Evolutionary conservation across 176 grass and related monocot species (phyloP).

Genomic region (Aegilops bicornis): DNA sequence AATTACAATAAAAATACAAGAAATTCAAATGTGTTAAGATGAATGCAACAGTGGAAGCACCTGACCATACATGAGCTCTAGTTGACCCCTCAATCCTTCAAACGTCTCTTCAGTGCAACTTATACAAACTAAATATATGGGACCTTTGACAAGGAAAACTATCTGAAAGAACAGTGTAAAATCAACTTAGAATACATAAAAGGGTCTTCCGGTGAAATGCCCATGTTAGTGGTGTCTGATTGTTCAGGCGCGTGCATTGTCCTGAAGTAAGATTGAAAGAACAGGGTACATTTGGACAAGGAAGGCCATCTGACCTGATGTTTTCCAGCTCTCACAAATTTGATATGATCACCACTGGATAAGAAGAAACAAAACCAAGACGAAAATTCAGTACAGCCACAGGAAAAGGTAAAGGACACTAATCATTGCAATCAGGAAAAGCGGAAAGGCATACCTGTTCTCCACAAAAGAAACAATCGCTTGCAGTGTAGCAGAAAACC

Average conservation of each 20-base stretch:
- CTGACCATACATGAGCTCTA: constrained; percentile 98
- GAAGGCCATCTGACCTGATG: constrained; percentile 64
- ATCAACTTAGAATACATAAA: constrained; percentile 14
- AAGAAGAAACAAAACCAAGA: not conserved
- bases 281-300: not conserved
- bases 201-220: not conserved
- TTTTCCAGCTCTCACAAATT: constrained; percentile 93
- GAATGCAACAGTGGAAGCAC: constrained; percentile 47
- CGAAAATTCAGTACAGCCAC: not conserved
- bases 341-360: constrained; percentile 81
- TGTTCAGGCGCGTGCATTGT: not conserved
- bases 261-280: not conserved
- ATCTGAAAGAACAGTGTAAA: constrained; percentile 56
- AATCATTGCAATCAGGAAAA: not conserved
- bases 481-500: constrained; percentile 96
- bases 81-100: constrained; percentile 73
- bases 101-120: constrained; percentile 91
- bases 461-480: constrained; percentile 97
- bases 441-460: constrained; percentile 52
- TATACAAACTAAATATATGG: constrained; percentile 97
- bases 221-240: not conserved
- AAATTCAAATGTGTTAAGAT: not conserved
- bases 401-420: not conserved
- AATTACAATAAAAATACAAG: not conserved
- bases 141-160: constrained; percentile 96